Base-by-base conservation (phyloP, 2,329 filamentous ascomycete genomes). In the Grosmannia penicillata region DNA sequence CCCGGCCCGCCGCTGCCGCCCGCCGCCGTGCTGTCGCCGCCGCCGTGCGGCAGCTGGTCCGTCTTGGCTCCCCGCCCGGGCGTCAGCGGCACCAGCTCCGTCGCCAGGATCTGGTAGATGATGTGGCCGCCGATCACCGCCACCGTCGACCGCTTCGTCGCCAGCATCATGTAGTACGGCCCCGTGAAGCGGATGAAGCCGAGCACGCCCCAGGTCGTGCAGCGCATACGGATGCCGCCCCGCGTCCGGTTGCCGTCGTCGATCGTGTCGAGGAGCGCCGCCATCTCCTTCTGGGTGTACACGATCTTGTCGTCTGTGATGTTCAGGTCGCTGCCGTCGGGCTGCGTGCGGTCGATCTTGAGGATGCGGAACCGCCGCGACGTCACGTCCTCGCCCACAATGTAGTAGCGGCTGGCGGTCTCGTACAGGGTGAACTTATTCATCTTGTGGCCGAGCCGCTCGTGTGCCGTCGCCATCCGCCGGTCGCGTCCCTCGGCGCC, bases 361-460 rank as follows among this genome's bases (percentile, higher is more conserved):
- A 98, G 63, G 40, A 98, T 85, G 37, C 87, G 78, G 57, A 91
- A 96, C 21, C 82, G 76, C 51, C 75, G 80, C 56, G 96, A 91
- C 48, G 85, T 78, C 40, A 94, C 75, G 54, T 98, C 91, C 37
- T 83, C 82, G 13, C 91, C 91, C 15, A 96, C 85, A 46, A 98
- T 80, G 56, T 95, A 98, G 58, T 91, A 98, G 37, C 85, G 75
- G 39, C 79, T 85, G 11, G 84, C 82, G 4, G 91, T 98, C 62
- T 98, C 91, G 58, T 98, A 96, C 18, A 98, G 63, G n/a, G 83
- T 91, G 58, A 94, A 96, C 52, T 91, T 93, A 64, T 95, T 86
- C 85, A 98, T 94, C 55, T 71, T 72, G 57, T 70, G 68, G 32
- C 66, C 56, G 15, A 63, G 48, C 18, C 61, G 58, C 38, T 61